Percentiles rank a stretch among this genome's conserved stretches.
Conservation (phyloP, 2,329 filamentous ascomycete species). For the Metarhizium anisopliae region DNA sequence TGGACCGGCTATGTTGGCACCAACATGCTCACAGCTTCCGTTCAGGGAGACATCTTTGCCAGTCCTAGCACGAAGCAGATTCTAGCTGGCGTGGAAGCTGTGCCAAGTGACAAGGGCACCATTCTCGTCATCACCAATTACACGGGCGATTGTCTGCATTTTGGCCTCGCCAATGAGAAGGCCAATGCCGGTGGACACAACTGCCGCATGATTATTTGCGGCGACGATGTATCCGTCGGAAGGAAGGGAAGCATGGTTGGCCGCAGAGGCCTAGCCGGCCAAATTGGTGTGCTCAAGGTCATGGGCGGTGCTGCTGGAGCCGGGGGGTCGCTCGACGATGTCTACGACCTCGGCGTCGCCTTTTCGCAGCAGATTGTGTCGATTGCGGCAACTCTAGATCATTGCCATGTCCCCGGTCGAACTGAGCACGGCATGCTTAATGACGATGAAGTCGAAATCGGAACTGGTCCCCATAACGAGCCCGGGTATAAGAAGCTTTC, state of each 20-base stretch:
- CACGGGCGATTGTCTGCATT: conserved; percentile 55
- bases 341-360: conserved; percentile 40
- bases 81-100: conserved; percentile 45
- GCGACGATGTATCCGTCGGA: conserved; percentile 57
- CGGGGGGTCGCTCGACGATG: conserved; percentile 38
- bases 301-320: conserved; percentile 41
- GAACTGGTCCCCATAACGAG: conserved; percentile 60
- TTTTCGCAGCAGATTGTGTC: conserved; percentile 45
- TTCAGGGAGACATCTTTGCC: conserved; percentile 55
- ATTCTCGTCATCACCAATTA: conserved; percentile 58
- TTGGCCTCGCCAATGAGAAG: conserved; percentile 50
- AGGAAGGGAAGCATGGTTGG: conserved; percentile 49
- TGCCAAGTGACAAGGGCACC: conserved; percentile 44
- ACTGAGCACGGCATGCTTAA: conserved; percentile 38
- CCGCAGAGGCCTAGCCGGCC: conserved; percentile 51
- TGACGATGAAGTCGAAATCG: conserved; percentile 49
- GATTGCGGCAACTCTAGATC: conserved; percentile 49
- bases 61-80: conserved; percentile 56
- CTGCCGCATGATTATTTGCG: conserved; percentile 50
- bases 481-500: conserved; percentile 50
- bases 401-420: conserved; percentile 50
- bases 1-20: conserved; percentile 55
- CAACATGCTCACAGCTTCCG: conserved; percentile 52
- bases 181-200: conserved; percentile 44
- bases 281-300: conserved; percentile 50